A percentile compares a stretch with the other conserved stretches of the same genome.
These are phyloP conservation scores for Quercus cerris DNA, from an alignment of 306 rosid genomes.

Conservation along the genomic window DNA sequence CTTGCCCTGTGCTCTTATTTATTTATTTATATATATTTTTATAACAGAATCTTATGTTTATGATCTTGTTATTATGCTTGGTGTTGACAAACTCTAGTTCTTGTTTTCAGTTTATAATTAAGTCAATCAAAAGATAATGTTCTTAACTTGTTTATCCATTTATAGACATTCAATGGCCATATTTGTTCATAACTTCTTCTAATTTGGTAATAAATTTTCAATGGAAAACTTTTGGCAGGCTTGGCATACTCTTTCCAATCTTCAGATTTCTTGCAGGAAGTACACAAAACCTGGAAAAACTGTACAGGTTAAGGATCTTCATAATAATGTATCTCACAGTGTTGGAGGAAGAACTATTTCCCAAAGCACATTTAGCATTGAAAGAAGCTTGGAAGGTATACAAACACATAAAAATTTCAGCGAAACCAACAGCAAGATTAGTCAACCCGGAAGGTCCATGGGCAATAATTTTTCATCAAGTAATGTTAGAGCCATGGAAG, in stretches of 20 bases:
- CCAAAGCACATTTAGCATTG: slow-evolving; percentile 27
- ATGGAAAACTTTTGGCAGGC: slow-evolving; percentile 52
- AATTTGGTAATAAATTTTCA: slow-evolving; percentile 13
- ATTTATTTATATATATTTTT: not conserved
- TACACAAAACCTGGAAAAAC: slow-evolving; percentile 67
- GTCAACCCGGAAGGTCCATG: slow-evolving; percentile 19
- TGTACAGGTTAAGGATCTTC: slow-evolving; percentile 27
- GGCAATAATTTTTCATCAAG: slow-evolving; percentile 26
- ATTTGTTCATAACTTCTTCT: not conserved
- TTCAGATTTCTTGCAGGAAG: slow-evolving; percentile 53
- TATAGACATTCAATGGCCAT: not conserved
- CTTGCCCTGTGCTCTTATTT: slow-evolving; percentile 1
- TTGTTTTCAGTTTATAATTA: slow-evolving; percentile 7
- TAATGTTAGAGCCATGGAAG: slow-evolving; percentile 25
- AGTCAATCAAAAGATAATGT: not conserved
- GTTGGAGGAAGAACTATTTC: slow-evolving; percentile 28
- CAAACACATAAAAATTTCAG: slow-evolving; percentile 19
- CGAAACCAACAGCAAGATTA: slow-evolving; percentile 22
- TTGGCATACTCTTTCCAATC: slow-evolving; percentile 66
- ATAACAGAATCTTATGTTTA: not conserved
- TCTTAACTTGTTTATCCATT: not conserved
- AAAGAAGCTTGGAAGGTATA: slow-evolving; percentile 7
- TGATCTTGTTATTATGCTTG: slow-evolving; percentile 5
- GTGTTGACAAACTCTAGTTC: slow-evolving; percentile 1
- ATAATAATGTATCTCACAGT: slow-evolving; percentile 26